Percentiles rank a stretch among this genome's conserved stretches.
These are phyloP conservation scores for Chrysoporthe puriensis DNA, from an alignment of 2,329 filamentous ascomycete species.

Conservation along the genomic window DNA sequence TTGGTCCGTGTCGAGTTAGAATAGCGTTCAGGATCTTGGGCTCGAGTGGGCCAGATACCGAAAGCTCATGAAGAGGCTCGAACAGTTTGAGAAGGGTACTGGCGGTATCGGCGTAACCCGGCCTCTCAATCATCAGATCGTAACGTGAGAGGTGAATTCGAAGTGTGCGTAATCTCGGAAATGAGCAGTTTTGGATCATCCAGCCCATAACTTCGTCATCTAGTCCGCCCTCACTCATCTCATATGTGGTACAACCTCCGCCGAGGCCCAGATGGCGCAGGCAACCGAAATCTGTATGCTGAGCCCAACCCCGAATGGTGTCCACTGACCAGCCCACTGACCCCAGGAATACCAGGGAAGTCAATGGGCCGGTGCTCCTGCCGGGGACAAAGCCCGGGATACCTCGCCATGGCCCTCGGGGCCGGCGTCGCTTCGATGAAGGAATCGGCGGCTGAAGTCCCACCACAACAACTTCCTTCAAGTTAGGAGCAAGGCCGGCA, in stretches of 20 bases:
- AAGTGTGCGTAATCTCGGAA: slow-evolving; percentile 11
- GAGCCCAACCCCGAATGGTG: slow-evolving; percentile 1
- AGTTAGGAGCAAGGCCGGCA: slow-evolving; percentile 12
- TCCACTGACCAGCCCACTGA: not conserved
- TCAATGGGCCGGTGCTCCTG: not conserved
- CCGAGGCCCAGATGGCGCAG: slow-evolving; percentile 12
- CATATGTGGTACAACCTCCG: not conserved
- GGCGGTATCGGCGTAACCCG: not conserved
- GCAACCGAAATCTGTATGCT: slow-evolving; percentile 10
- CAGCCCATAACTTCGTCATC: slow-evolving; percentile 2
- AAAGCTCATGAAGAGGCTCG: slow-evolving; percentile 16
- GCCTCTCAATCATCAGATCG: not conserved
- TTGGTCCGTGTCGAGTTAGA: slow-evolving; percentile 9
- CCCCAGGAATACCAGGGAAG: slow-evolving; percentile 11
- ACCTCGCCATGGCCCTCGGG: slow-evolving; percentile 11
- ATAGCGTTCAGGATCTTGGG: slow-evolving; percentile 8
- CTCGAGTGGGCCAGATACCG: slow-evolving; percentile 4
- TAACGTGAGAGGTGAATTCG: not conserved
- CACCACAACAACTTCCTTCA: slow-evolving; percentile 5
- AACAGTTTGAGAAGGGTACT: slow-evolving; percentile 6
- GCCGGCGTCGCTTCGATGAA: not conserved
- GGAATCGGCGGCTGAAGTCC: not conserved
- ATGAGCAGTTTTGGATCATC: slow-evolving; percentile 11
- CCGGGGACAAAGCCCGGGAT: slow-evolving; percentile 12
- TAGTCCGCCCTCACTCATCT: not conserved